These are phyloP conservation scores for Orbilia blumenaviensis DNA, from an alignment of 2,329 filamentous ascomycete species.

Conservation along the genomic window DNA sequence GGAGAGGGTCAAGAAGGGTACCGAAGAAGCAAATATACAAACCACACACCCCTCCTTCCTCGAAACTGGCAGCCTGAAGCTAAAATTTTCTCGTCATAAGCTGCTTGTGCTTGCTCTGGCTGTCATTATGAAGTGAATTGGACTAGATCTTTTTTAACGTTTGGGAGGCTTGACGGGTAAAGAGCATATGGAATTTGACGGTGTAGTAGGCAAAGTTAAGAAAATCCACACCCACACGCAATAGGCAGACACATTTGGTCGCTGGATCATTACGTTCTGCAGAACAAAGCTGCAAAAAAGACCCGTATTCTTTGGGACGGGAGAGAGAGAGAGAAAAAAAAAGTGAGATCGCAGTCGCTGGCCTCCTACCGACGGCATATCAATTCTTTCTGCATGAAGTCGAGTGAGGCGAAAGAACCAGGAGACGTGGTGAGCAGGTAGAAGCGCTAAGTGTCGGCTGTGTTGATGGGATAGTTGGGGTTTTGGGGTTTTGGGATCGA, in stretches of 20 bases:
- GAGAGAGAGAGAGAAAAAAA: neutral
- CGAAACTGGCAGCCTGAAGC: conserved; percentile 54
- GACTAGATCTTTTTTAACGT: neutral
- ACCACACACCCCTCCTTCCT: conserved; percentile 17
- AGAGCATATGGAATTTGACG: conserved; percentile 36
- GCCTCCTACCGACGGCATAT: neutral
- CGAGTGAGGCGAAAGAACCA: conserved; percentile 29
- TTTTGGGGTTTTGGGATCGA: conserved; percentile 23
- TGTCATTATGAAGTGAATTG: conserved; percentile 45
- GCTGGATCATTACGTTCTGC: conserved; percentile 49
- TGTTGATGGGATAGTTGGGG: conserved; percentile 11
- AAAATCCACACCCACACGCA: conserved; percentile 21
- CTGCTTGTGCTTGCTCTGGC: conserved; percentile 32
- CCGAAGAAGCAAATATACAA: conserved; percentile 48
- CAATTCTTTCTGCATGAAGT: no score
- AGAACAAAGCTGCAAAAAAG: conserved; percentile 47
- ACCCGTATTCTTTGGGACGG: neutral
- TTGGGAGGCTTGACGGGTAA: conserved; percentile 33
- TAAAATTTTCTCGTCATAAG: conserved; percentile 54
- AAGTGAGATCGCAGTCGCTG: conserved; percentile 11
- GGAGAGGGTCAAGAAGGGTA: conserved; percentile 14
- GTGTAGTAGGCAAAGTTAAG: neutral
- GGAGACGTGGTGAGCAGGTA: conserved; percentile 28
- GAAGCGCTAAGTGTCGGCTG: conserved; percentile 53
- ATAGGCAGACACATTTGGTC: conserved; percentile 45